Evolutionary conservation across 805 yeast species (phyloP).

Genomic region (Suhomyces pyralidae): DNA sequence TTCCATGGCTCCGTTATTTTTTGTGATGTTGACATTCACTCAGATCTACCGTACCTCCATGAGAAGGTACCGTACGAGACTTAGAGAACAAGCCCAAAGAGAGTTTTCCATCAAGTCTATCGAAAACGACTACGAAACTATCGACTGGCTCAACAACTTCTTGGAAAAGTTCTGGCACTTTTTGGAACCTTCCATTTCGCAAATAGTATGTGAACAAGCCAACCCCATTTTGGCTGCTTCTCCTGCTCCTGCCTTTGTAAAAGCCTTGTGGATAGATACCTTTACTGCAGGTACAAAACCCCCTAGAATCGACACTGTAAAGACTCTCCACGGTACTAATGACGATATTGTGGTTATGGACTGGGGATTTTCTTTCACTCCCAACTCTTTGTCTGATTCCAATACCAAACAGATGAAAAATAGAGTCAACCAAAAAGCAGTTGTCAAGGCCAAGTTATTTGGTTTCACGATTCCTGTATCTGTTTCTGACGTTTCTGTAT

Average conservation of each 20-base stretch:
- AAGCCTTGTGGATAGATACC: constrained; percentile 79
- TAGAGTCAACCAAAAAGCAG: constrained; percentile 76
- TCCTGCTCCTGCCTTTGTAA: constrained; percentile 79
- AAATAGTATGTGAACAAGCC: constrained; percentile 78
- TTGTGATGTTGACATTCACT: constrained; percentile 60
- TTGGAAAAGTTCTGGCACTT: constrained; percentile 89
- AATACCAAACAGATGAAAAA: constrained; percentile 82
- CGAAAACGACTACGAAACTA: constrained; percentile 86
- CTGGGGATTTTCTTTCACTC: constrained; percentile 90
- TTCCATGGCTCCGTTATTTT: constrained; percentile 76
- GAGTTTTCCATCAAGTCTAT: constrained; percentile 77
- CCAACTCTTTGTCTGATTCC: constrained; percentile 83
- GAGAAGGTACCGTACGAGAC: constrained; percentile 67
- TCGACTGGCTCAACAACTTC: constrained; percentile 94
- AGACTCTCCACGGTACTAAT: constrained; percentile 85
- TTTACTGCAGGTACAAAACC: constrained; percentile 95
- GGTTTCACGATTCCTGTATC: constrained; percentile 79
- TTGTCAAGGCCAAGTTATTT: constrained; percentile 75
- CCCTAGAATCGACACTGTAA: constrained; percentile 85
- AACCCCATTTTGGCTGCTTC: constrained; percentile 79
- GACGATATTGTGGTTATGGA: constrained; percentile 97
- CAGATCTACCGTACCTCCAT: constrained; percentile 80
- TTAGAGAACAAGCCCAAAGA: constrained; percentile 81
- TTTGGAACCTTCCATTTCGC: constrained; percentile 85
- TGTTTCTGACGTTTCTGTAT: constrained; percentile 77